These are phyloP conservation scores for Paxillus involutus DNA, from an alignment of 768 basidiomycete species.

Conservation along the genomic window DNA sequence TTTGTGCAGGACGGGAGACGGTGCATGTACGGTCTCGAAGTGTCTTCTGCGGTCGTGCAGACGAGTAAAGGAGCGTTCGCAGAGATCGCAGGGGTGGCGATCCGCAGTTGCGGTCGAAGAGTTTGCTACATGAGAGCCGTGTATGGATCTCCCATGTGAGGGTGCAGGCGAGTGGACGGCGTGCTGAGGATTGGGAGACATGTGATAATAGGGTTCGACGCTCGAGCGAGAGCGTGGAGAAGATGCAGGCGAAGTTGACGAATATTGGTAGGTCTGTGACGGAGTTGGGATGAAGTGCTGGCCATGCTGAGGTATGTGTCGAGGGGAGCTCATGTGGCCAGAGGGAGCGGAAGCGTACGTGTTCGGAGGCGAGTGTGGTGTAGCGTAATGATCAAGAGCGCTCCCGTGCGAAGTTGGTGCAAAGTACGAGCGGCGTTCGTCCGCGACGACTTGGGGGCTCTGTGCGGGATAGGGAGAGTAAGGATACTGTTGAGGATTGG, in stretches of 20 bases:
- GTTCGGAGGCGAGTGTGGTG: conserved; percentile 16
- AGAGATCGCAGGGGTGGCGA: conserved; percentile 70
- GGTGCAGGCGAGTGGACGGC: conserved; percentile 17
- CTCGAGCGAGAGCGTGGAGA: conserved; percentile 27
- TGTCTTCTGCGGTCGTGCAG: conserved; percentile 83
- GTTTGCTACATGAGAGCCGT: conserved; percentile 12
- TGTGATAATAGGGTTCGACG: conserved; percentile 39
- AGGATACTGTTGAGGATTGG: conserved; percentile 12
- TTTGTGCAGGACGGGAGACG: conserved; percentile 62
- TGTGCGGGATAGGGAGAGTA: conserved; percentile 22
- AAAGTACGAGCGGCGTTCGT: conserved; percentile 28
- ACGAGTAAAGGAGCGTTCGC: conserved; percentile 78
- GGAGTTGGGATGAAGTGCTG: conserved; percentile 50
- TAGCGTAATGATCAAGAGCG: conserved; percentile 22
- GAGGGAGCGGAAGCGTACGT: conserved; percentile 11
- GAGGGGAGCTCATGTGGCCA: conserved; percentile 11
- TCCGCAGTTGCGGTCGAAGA: conserved; percentile 40
- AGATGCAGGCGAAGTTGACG: conserved; percentile 27
- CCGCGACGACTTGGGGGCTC: conserved; percentile 11
- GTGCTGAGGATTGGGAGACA: conserved; percentile 40
- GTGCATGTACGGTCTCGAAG: conserved; percentile 72
- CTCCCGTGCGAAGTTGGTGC: conserved; percentile 15
- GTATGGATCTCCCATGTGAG: conserved; percentile 16
- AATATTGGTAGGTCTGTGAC: conserved; percentile 41
- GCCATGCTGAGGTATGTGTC: conserved; percentile 19